A percentile compares a stretch with the other conserved stretches of the same genome.
Conservation (phyloP, 305 asterid genomes). For the Fraxinus latifolia region DNA sequence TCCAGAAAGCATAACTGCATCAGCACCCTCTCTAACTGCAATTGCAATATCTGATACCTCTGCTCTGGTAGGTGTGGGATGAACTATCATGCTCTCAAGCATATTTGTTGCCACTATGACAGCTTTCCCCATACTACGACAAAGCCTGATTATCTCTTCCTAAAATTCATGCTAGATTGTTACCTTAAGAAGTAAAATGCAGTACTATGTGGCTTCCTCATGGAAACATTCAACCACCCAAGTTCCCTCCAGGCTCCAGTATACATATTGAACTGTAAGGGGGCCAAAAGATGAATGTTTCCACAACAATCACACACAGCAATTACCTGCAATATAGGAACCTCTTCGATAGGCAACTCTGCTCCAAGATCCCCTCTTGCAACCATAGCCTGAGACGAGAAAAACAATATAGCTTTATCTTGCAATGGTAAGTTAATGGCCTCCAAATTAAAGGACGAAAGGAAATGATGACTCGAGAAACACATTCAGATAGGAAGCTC, state of each 20-base stretch:
- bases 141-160: slow-evolving; percentile 78
- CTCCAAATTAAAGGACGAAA: slow-evolving; percentile 8
- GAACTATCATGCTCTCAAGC: slow-evolving; percentile 98
- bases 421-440: background rate
- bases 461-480: background rate
- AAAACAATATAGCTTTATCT: background rate
- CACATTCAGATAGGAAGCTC: background rate
- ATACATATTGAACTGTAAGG: background rate
- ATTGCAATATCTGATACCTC: slow-evolving; percentile 95
- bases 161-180: background rate
- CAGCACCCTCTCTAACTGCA: slow-evolving; percentile 92
- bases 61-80: slow-evolving; percentile 95
- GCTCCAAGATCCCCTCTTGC: slow-evolving; percentile 99
- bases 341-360: slow-evolving; percentile 94
- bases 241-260: background rate
- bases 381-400: slow-evolving; percentile 79
- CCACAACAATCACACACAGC: background rate
- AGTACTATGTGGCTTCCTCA: background rate
- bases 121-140: slow-evolving; percentile 97
- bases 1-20: slow-evolving; percentile 98
- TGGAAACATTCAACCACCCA: background rate
- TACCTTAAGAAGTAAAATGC: background rate
- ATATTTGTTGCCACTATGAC: slow-evolving; percentile 96
- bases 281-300: background rate
- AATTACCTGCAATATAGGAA: slow-evolving; percentile 88